Conservation (phyloP, 345 rosid genomes). For the Microthlaspi erraticum region DNA sequence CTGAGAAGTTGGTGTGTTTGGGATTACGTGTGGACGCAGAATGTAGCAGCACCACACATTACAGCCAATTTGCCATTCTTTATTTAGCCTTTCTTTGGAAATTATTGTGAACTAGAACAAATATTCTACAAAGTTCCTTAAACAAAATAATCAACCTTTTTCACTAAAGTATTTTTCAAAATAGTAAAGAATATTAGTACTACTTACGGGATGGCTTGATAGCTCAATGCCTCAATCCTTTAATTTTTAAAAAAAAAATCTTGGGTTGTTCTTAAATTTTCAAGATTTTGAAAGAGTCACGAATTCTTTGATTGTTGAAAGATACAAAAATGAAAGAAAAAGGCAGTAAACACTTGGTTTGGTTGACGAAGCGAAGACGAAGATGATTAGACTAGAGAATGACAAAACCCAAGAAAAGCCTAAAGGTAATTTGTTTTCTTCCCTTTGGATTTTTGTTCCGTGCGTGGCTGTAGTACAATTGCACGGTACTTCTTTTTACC, state of each 20-base stretch:
- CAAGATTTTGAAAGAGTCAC: background rate
- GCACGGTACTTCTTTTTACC: slow-evolving; percentile 41
- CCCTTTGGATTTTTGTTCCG: slow-evolving; percentile 35
- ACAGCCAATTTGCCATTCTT: slow-evolving; percentile 38
- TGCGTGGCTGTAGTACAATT: slow-evolving; percentile 42
- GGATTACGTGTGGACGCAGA: slow-evolving; percentile 38
- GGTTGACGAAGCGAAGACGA: slow-evolving; percentile 27
- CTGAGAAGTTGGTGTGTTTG: slow-evolving; percentile 20
- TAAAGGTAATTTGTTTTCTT: slow-evolving; percentile 16
- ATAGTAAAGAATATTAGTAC: no score
- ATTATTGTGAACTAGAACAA: background rate
- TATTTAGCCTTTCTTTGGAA: slow-evolving; percentile 9
- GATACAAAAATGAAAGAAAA: background rate
- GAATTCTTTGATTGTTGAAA: background rate
- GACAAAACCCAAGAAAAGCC: slow-evolving; percentile 20
- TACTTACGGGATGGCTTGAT: no score
- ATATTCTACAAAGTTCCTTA: background rate
- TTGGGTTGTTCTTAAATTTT: background rate
- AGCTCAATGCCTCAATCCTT: no score
- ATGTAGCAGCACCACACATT: slow-evolving; percentile 36
- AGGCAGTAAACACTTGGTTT: slow-evolving; percentile 16
- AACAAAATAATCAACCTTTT: slow-evolving; percentile 9
- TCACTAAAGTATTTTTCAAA: no score
- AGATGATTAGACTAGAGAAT: slow-evolving; percentile 2
- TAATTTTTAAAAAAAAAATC: no score